Conservation (phyloP, 1,139 yeast species). For the Blastobotrys buckinghamii region DNA sequence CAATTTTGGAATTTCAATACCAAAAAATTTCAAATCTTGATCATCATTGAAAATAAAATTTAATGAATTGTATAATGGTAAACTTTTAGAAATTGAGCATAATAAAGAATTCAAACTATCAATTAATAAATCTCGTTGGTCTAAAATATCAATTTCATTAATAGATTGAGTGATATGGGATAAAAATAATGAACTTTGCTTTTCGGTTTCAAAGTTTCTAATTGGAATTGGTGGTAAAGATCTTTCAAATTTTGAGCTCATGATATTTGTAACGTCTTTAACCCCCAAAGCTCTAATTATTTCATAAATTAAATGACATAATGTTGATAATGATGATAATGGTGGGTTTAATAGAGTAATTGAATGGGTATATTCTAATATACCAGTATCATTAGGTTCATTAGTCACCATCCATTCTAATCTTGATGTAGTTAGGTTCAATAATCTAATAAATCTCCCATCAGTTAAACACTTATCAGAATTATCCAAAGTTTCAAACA, state of each 20-base stretch:
- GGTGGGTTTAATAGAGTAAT: conserved; percentile 7
- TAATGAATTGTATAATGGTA: neutral
- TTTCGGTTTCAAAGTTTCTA: conserved; percentile 3
- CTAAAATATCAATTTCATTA: neutral
- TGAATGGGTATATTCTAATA: conserved; percentile 1
- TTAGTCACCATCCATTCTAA: conserved; percentile 1
- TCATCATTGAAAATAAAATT: neutral
- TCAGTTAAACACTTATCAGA: neutral
- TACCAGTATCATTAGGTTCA: neutral
- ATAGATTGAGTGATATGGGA: no score
- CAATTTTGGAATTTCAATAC: neutral
- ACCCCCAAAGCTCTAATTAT: conserved; percentile 1
- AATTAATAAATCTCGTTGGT: neutral
- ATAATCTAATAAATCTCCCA: conserved; percentile 6
- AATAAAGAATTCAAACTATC: conserved; percentile 2
- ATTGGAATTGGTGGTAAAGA: conserved; percentile 10
- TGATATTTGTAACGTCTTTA: neutral
- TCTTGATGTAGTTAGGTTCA: neutral
- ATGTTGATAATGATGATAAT: conserved; percentile 7
- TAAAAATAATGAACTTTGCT: neutral
- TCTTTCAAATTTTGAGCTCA: neutral
- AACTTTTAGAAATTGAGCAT: neutral
- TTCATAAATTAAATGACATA: conserved; percentile 7
- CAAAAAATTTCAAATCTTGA: neutral
- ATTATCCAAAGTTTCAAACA: conserved; percentile 11